Conservation (phyloP, 306 rosid genomes). For the Quercus glauca region DNA sequence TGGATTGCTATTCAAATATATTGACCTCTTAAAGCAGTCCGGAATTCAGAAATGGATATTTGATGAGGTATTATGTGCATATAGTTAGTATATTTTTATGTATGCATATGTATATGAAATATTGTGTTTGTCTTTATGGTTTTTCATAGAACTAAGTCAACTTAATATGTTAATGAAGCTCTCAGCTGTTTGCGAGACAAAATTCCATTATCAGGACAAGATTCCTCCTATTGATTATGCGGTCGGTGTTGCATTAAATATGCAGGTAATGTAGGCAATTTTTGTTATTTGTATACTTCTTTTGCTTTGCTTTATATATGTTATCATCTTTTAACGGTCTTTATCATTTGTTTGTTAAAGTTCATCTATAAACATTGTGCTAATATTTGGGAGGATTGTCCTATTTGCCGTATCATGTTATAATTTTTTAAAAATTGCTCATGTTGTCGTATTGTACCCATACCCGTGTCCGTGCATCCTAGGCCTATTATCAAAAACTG, state of each 20-base stretch:
- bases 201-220: constrained; percentile 94
- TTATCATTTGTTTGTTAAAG: too few relatives aligned
- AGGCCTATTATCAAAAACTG: too few relatives aligned
- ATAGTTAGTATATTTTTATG: not conserved
- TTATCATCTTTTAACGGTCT: not conserved
- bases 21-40: constrained; percentile 61
- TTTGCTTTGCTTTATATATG: not conserved
- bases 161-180: constrained; percentile 56
- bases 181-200: constrained; percentile 88
- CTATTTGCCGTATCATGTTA: too few relatives aligned
- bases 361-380: not conserved
- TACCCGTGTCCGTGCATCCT: too few relatives aligned
- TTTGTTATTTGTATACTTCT: not conserved
- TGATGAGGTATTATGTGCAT: constrained; percentile 62
- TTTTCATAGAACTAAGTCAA: constrained; percentile 34
- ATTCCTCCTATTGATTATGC: constrained; percentile 65
- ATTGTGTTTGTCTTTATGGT: not conserved
- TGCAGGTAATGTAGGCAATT: constrained; percentile 58
- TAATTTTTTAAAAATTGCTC: too few relatives aligned
- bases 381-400: not conserved
- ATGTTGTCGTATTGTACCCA: too few relatives aligned
- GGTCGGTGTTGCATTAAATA: constrained; percentile 54
- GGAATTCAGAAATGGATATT: constrained; percentile 91
- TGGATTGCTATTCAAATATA: constrained; percentile 84
- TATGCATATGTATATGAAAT: not conserved